A percentile compares a stretch with the other conserved stretches of the same genome.
These are phyloP conservation scores for Paxillus involutus DNA, from an alignment of 768 basidiomycete species.

Conservation along the genomic window DNA sequence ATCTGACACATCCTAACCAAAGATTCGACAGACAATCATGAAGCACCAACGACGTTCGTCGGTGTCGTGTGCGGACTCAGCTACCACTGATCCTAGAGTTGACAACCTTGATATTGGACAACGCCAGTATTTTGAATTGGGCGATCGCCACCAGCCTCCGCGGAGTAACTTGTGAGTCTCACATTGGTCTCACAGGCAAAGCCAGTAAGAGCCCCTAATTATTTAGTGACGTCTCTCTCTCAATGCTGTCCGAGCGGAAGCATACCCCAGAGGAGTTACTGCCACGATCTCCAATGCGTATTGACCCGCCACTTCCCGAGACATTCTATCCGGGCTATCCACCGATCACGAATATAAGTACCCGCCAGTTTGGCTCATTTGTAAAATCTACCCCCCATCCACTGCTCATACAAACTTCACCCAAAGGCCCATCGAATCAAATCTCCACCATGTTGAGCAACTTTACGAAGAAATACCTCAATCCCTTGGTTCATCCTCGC, in stretches of 20 bases:
- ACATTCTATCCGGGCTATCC: neutral
- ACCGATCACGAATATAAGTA: neutral
- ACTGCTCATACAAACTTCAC: neutral
- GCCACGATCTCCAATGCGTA: neutral
- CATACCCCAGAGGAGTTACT: too few relatives aligned
- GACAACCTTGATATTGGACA: neutral
- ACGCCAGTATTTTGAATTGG: neutral
- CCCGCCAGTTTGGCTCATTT: neutral
- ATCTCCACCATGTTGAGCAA: conserved; percentile 8
- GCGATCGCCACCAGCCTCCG: neutral
- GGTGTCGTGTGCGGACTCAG: too few relatives aligned
- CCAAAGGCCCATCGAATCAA: neutral
- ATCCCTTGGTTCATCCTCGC: neutral
- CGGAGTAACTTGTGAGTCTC: neutral
- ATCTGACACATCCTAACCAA: too few relatives aligned
- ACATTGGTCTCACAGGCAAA: neutral
- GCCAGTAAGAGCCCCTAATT: neutral
- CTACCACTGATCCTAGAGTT: neutral
- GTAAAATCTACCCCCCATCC: neutral
- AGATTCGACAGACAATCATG: too few relatives aligned
- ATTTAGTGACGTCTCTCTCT: neutral
- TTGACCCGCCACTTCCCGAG: neutral
- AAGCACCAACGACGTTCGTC: too few relatives aligned
- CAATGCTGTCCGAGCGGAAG: too few relatives aligned
- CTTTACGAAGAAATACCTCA: conserved; percentile 8